These are phyloP conservation scores for Neofusicoccum cordaticola DNA, from an alignment of 2,329 filamentous ascomycete species.

Conservation along the genomic window DNA sequence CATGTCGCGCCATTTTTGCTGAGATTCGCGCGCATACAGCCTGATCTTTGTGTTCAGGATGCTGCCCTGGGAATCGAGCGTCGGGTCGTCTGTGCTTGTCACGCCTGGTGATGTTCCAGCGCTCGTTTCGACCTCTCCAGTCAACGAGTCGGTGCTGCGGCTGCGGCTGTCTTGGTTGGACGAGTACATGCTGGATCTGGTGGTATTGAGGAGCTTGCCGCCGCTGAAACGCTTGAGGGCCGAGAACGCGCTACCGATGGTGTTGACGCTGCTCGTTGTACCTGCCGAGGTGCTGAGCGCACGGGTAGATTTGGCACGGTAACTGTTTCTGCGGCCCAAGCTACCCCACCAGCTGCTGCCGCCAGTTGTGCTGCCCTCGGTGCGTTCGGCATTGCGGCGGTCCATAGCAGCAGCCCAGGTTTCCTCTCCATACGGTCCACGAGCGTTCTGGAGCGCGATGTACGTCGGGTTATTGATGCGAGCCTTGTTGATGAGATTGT, in stretches of 20 bases:
- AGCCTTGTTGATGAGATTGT: conserved; percentile 80
- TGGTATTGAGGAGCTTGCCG: conserved; percentile 38
- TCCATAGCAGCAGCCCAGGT: conserved; percentile 53
- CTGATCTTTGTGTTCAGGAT: conserved; percentile 81
- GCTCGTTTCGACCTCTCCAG: conserved; percentile 26
- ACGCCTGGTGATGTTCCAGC: conserved; percentile 25
- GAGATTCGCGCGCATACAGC: conserved; percentile 73
- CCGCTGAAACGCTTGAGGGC: conserved; percentile 72
- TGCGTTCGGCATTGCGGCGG: conserved; percentile 46
- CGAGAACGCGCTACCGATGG: conserved; percentile 75
- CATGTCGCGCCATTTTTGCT: conserved; percentile 84
- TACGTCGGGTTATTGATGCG: conserved; percentile 92
- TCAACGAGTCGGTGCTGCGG: conserved; percentile 19
- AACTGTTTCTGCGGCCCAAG: conserved; percentile 53
- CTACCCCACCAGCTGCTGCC: conserved; percentile 50
- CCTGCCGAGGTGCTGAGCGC: conserved; percentile 58
- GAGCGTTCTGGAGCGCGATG: conserved; percentile 71
- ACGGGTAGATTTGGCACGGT: conserved; percentile 51
- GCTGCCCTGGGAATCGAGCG: conserved; percentile 37
- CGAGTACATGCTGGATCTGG: conserved; percentile 56
- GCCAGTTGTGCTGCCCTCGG: conserved; percentile 41
- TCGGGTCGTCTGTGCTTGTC: conserved; percentile 16
- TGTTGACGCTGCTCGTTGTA: conserved; percentile 73
- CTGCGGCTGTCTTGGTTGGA: conserved; percentile 39
- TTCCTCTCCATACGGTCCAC: conserved; percentile 53